Evolutionary conservation across 768 basidiomycete genomes (phyloP), one percentile per base, ranked within the genome.

Genomic region (Kwoniella newhampshirensis): DNA sequence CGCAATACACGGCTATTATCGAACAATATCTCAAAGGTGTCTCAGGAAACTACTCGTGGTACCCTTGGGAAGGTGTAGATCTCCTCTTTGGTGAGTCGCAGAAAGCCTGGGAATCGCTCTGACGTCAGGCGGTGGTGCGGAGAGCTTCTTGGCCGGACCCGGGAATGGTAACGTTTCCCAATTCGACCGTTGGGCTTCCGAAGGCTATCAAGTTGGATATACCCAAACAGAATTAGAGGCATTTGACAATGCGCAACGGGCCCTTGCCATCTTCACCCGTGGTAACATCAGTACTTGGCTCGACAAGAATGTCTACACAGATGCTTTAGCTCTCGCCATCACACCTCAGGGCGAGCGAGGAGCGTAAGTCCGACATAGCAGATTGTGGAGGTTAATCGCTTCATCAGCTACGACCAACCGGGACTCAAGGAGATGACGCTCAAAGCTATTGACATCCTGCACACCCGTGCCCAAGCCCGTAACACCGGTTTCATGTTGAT

Each of bases 351-450:
- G 66, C 17, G 30, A 57, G 26, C 45, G 54, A 18, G 66, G 66
- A 36, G 66, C 64, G 47, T 55, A 45, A 55, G 54, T 55, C 2
- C 3, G 4, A 3, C 15, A 3, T 3, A 5, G 13, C 5, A 2
- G 35, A n/a, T 13, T 18, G 26, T 11, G 23, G 17, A 44, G 28
- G 36, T 28, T 6, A 45, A 21, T 4, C 20, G 15, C 13, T 20
- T 32, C n/a, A n/a, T 2, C 12, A 56, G 59, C 36, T 41, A 60
- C 42, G 74, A 78, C 62, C 73, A 70, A 41, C 78, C 78, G 2
- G 77, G 78, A 36, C 70, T 79, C 36, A 77, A 75, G 51, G 71
- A 78, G 2, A 78, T 79, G 77, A 78, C 78, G 20, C 58, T 77
- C 57, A 78, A 78, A 63, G 77, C 77, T 0, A 66, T 78, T 53